Base-by-base conservation (phyloP, 2,329 filamentous ascomycete genomes). In the Aspergillus ochraceus region DNA sequence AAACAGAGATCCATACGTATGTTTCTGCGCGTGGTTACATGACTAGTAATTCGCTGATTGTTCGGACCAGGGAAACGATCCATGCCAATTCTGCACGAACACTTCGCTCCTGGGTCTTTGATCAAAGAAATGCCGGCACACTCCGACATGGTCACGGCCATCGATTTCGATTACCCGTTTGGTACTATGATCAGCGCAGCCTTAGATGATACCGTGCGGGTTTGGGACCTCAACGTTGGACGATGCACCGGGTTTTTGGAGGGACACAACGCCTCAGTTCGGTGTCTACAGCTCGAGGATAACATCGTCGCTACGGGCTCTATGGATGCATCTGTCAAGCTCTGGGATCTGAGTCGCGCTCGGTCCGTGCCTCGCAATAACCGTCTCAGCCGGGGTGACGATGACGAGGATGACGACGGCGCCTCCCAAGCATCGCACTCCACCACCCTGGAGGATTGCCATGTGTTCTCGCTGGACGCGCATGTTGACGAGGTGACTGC, bases 161-260 rank as follows among this genome's bases (percentile, higher is more conserved):
- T 99, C 62, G 95, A 98, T 77, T 99, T 99, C 75, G 95, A 99
- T 74, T 90, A 90, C n/a, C 95, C 95, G 0, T 98, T 98, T 75
- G 95, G 95, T 17, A 96, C 92, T 20, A 87, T 98, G 86, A 92
- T 98, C 6, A 94, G 92, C 8, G 90, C 95, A 10, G 91, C 93
- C 10, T 80, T 97, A 70, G 95, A 99, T 73, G 95, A 99, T 74
- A 93, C 92, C 1, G 90, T 99, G 49, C 86, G 91, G 62, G 95
- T 99, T 20, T 99, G 95, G 95, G 95, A 99, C 76, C 81, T 99
- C 65, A 97, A 95, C 71, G 90, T 91, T 2, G 95, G 95, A 42
- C 86, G 93, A 36, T 98, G 94, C 76, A 93, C 97, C 71, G 95
- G 95, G 26, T 81, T 91, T 68, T 83, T 99, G 30, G 95, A 98